Percentiles rank a stretch among this genome's conserved stretches.
phyloP scores from a whole-genome alignment of 176 grass and related monocot species.

The sorghum (Sorghum bicolor) region Sorghum_bicolor_NCBIv3 NC_012873.2:19527501-19528000 shows the following conservation, averaged over 20 bases:
- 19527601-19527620: background rate
- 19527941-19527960: no score
- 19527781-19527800: background rate
- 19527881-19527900: background rate
- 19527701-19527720: slow-evolving; percentile 24
- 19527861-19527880: background rate
- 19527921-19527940: no score
- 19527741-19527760: no score
- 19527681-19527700: slow-evolving; percentile 6
- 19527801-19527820: background rate
- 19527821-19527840: background rate
- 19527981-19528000: no score
- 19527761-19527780: background rate
- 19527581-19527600: background rate
- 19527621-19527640: background rate
- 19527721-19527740: background rate
- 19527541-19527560: slow-evolving; percentile 29
- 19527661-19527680: background rate
- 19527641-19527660: background rate
- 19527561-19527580: background rate
- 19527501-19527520: slow-evolving; percentile 30
- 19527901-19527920: no score
- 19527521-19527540: slow-evolving; percentile 7
- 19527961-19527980: no score
- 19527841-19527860: background rate